Conservation (phyloP, 2,329 filamentous ascomycete genomes). For the Cladorrhinum sp. region DNA sequence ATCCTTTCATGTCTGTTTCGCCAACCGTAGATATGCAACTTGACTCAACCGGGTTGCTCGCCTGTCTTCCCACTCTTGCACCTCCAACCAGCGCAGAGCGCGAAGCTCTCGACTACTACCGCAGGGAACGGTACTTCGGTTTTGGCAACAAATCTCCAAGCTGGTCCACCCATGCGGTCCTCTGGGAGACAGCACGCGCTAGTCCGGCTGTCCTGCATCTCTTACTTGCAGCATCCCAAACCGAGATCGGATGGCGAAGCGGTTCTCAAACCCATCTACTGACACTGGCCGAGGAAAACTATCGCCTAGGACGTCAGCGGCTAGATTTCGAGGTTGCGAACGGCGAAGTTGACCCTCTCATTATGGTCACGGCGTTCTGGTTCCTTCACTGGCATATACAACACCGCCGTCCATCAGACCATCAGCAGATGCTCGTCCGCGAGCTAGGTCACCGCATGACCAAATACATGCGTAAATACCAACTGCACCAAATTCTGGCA, state of each 20-base stretch:
- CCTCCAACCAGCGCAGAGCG: conserved; percentile 6
- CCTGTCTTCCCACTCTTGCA: conserved; percentile 8
- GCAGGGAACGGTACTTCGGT: conserved; percentile 10
- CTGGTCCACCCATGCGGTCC: conserved; percentile 18
- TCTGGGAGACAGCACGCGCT: conserved; percentile 7
- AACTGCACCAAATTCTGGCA: conserved; percentile 6
- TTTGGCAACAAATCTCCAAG: conserved; percentile 20
- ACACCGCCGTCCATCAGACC: conserved; percentile 6
- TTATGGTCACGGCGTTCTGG: conserved; percentile 17
- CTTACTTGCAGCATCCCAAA: conserved; percentile 14
- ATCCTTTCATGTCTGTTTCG: neutral
- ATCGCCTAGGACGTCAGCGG: conserved; percentile 7
- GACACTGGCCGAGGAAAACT: conserved; percentile 11
- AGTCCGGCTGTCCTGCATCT: conserved; percentile 14
- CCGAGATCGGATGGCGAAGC: conserved; percentile 10
- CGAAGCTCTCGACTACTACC: conserved; percentile 15
- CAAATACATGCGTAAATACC: conserved; percentile 5
- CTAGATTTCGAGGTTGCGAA: neutral
- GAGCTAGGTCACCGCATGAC: conserved; percentile 14
- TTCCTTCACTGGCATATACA: conserved; percentile 15
- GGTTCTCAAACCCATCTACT: neutral
- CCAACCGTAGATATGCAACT: conserved; percentile 10
- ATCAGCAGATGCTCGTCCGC: neutral
- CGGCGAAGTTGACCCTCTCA: conserved; percentile 9
- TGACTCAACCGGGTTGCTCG: neutral